Evolutionary conservation across 345 rosid genomes (phyloP), one percentile per base, ranked within the genome.

Genomic region (Euphorbia lathyris): DNA sequence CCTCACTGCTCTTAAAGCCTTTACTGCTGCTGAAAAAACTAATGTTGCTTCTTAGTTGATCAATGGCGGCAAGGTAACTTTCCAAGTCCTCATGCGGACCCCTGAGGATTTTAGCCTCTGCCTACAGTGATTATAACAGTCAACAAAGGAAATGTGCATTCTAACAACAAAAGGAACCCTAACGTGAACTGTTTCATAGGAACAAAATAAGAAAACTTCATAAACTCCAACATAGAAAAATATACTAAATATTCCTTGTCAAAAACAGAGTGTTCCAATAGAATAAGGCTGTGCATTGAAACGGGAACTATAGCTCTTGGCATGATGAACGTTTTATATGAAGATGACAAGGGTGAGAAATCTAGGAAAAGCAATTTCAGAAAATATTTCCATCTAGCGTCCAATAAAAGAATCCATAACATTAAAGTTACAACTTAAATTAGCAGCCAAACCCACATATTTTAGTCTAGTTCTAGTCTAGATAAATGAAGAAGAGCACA

Each of bases 51-150:
- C 99, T 85, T 58, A 95, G 85, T 72, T 87, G 99, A 76, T 88
- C 93, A 22, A 95, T 90, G 47, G 99, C 97, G 64, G 78, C 92
- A 40, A 95, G 78, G 76, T 95, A 95, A 80, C 94, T 86, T 80
- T 95, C 97, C 60, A 95, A 77, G 74, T 95, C 91, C 79, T 92
- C 99, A 79, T 86, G 97, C 40, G 99, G 99, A 48, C 99, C 99
- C 78, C 78, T 90, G 52, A 88, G 90, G 84, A 95, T 88, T 86
- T 87, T 88, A 66, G 88, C 79, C 85, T 95, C 99, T 68, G 99
- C 97, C 99, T 95, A 75, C 65, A 65, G 73, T 51, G 67, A 36
- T 42, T 68, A 68, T 43, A 79, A 53, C 38, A 60, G 58, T 58
- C n/a, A 62, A 19, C 11, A 40, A 20, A n/a, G 60, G 58, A 75